Conservation (phyloP, 305 asterid species). For the Plantago rigida region DNA sequence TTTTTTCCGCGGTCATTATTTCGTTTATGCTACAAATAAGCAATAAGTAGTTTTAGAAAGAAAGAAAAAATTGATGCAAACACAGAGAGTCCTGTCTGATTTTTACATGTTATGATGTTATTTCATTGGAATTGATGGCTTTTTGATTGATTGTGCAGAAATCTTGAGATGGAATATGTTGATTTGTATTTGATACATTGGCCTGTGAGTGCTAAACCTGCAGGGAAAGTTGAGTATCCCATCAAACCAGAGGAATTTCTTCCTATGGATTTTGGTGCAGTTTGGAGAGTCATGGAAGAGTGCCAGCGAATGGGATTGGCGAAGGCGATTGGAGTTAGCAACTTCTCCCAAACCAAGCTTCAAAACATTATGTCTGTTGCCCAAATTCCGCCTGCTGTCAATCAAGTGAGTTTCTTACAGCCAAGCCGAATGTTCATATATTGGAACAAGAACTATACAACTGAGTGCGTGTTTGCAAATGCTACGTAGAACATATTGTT, state of each 20-base stretch:
- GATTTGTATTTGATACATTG: constrained; percentile 62
- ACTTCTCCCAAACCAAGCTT: constrained; percentile 51
- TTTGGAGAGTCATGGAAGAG: constrained; percentile 69
- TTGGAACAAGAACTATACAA: too few relatives aligned
- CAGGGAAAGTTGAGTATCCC: constrained; percentile 44
- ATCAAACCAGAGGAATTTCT: constrained; percentile 48
- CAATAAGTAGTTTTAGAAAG: too few relatives aligned
- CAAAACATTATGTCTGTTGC: constrained; percentile 32
- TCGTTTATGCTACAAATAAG: too few relatives aligned
- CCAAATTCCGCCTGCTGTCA: constrained; percentile 51
- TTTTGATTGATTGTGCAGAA: constrained; percentile 31
- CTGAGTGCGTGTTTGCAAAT: too few relatives aligned
- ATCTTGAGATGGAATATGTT: constrained; percentile 38
- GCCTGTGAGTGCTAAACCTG: constrained; percentile 54
- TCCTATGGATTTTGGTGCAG: constrained; percentile 44
- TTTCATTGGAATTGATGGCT: too few relatives aligned
- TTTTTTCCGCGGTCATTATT: too few relatives aligned
- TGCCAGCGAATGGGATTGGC: constrained; percentile 48
- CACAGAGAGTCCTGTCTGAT: too few relatives aligned
- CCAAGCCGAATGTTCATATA: too few relatives aligned
- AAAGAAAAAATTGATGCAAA: too few relatives aligned
- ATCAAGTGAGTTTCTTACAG: constrained; percentile 37
- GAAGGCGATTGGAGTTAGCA: constrained; percentile 59
- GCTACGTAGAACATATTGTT: too few relatives aligned
- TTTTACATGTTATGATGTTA: too few relatives aligned